Evolutionary conservation across 768 basidiomycete genomes (phyloP).

Genomic region (Russula foetens): DNA sequence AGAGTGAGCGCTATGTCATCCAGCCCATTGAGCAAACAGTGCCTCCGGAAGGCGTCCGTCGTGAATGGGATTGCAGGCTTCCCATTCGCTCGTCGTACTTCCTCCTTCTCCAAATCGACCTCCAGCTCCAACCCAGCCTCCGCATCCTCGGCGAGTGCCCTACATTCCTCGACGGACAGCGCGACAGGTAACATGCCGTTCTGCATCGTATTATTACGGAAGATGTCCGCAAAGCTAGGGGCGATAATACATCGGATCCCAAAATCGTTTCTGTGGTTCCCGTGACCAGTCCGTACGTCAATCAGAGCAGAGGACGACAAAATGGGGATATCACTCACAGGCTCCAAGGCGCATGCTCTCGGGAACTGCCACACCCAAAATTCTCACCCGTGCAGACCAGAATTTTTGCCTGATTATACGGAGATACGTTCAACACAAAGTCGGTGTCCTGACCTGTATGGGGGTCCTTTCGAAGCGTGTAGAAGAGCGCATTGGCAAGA

Average conservation of each 20-base stretch:
- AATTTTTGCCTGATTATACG: slow-evolving; percentile 44
- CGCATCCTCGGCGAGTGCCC: slow-evolving; percentile 44
- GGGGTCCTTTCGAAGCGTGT: slow-evolving; percentile 42
- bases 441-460: slow-evolving; percentile 45
- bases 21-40: slow-evolving; percentile 90
- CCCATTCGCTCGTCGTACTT: slow-evolving; percentile 55
- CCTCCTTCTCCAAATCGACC: slow-evolving; percentile 52
- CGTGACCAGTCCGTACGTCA: background rate
- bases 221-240: slow-evolving; percentile 56
- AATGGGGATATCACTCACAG: slow-evolving; percentile 28
- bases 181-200: slow-evolving; percentile 55
- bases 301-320: background rate
- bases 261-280: slow-evolving; percentile 41
- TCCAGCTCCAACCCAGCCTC: slow-evolving; percentile 42
- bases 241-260: slow-evolving; percentile 57
- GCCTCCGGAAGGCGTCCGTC: slow-evolving; percentile 84
- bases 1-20: slow-evolving; percentile 96
- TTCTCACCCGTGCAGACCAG: slow-evolving; percentile 52
- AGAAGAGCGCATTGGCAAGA: slow-evolving; percentile 51
- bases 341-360: slow-evolving; percentile 57
- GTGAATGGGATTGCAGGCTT: slow-evolving; percentile 67
- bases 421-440: slow-evolving; percentile 54
- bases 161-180: slow-evolving; percentile 41
- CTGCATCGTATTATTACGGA: slow-evolving; percentile 55
- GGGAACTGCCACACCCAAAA: slow-evolving; percentile 55